Evolutionary conservation across 2,329 filamentous ascomycete genomes (phyloP), one percentile per base, ranked within the genome.

Genomic region (Ascochyta fabae): DNA sequence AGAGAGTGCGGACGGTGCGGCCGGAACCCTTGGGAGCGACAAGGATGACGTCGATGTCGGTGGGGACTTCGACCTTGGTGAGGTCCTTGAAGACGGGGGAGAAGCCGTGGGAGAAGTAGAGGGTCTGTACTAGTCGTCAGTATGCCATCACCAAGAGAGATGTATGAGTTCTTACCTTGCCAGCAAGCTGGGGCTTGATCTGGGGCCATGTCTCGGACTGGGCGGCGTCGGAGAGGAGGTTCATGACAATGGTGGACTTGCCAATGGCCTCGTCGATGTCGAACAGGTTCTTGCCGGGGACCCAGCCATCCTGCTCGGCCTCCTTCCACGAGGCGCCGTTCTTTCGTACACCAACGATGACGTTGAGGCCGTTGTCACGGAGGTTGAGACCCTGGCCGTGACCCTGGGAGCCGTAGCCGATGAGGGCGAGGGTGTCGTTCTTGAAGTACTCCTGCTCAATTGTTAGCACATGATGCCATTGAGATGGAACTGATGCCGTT

Each of bases 81-180:
- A 95, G 88, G 80, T 96, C 89, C 86, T 97, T 97, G 91, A 99
- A 99, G 81, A 99, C 93, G 78, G 95, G 95, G 63, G 95, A 98
- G 91, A 99, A 99, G 77, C 95, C 95, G 88, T 99, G 95, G 71
- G 95, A 98, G 88, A 99, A 99, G 90, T 99, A 99, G 71, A 99
- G 91, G 60, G 95, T 99, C 94, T 95, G 65, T 6, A 13, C 3
- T 19, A 8, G 4, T 1, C 5, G 43, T 70, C 48, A 70, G 61
- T 8, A 19, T 38, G n/a, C 34, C 23, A 41, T 34, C 39, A 41
- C 23, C 47, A 7, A 7, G 6, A 6, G n/a, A 3, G 19, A 24
- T 2, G 29, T 31, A 12, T 10, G 1, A 6, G 4, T 60, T 41
- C 61, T 53, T 81, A 93, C 91, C 91, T 99, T 99, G 84, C 92